Conservation (phyloP, 352 stramenopile genomes). For the Phytopythium aichiense region DNA sequence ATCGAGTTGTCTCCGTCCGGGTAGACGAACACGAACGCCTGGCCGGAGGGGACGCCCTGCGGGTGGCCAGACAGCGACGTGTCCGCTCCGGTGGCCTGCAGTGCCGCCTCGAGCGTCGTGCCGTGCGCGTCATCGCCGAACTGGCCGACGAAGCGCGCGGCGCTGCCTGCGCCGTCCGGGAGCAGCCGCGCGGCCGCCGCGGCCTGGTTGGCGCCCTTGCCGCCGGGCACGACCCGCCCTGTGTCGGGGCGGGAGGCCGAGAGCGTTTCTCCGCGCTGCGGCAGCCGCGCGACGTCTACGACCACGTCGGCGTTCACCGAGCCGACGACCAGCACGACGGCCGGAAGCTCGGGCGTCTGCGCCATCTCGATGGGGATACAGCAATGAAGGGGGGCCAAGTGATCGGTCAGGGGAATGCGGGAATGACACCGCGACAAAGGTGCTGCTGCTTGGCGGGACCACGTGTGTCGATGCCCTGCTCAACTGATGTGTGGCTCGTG, state of each 20-base stretch:
- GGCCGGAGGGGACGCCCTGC: constrained; percentile 45
- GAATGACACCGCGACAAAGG: no score
- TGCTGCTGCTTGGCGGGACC: no score
- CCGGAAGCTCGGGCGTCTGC: background rate
- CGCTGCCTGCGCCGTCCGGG: constrained; percentile 3
- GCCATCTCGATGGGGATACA: background rate
- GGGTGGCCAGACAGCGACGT: constrained; percentile 33
- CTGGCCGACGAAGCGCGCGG: constrained; percentile 51
- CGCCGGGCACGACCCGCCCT: constrained; percentile 60
- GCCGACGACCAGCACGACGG: constrained; percentile 62
- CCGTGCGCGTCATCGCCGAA: constrained; percentile 74
- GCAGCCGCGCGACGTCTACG: constrained; percentile 65
- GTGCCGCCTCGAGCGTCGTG: constrained; percentile 30
- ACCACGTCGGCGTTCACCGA: constrained; percentile 84
- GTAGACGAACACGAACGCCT: constrained; percentile 83
- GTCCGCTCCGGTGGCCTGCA: constrained; percentile 33
- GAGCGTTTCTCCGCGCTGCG: constrained; percentile 64
- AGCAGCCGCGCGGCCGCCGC: constrained; percentile 51
- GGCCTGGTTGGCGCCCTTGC: constrained; percentile 81
- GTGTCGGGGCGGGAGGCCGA: constrained; percentile 48
- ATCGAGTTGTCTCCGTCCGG: constrained; percentile 83
- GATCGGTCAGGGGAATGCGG: background rate
- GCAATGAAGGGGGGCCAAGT: background rate
- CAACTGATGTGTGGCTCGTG: no score
- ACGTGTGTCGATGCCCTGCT: no score